These are phyloP conservation scores for Coemansia sp. DNA, from an alignment of 192 early-diverging fungal genomes.

Conservation along the genomic window DNA sequence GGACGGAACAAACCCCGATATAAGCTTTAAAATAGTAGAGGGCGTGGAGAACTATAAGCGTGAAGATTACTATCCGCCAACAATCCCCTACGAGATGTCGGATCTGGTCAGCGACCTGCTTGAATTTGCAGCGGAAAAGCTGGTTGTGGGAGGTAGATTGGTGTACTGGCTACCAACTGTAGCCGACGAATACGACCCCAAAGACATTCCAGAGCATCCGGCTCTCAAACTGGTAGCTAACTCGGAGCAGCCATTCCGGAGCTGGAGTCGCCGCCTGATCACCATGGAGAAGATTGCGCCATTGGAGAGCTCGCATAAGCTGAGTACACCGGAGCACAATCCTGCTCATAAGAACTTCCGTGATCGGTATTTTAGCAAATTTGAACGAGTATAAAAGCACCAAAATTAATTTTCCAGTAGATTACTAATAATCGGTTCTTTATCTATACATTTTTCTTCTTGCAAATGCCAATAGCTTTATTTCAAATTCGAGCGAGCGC, in stretches of 20 bases:
- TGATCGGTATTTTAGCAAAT: conserved; percentile 40
- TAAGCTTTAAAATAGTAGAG: conserved; percentile 33
- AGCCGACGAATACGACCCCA: conserved; percentile 73
- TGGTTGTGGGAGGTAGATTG: conserved; percentile 78
- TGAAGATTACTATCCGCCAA: conserved; percentile 80
- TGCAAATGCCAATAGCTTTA: too few relatives aligned
- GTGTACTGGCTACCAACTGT: conserved; percentile 97
- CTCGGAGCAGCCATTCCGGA: conserved; percentile 91
- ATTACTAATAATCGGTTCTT: background rate
- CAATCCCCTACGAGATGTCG: conserved; percentile 92
- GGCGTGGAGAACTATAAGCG: conserved; percentile 49
- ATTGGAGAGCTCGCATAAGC: background rate
- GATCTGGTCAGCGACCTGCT: conserved; percentile 83
- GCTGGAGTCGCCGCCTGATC: conserved; percentile 87
- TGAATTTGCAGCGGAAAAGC: conserved; percentile 73
- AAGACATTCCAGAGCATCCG: conserved; percentile 83
- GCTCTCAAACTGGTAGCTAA: conserved; percentile 80
- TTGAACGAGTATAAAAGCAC: conserved; percentile 15
- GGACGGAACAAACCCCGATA: conserved; percentile 24
- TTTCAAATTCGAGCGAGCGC: too few relatives aligned
- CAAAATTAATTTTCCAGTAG: too few relatives aligned
- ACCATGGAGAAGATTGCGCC: conserved; percentile 85
- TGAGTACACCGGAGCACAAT: background rate
- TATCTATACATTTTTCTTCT: background rate
- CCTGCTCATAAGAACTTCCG: conserved; percentile 50